Percentiles rank a stretch among this genome's conserved stretches.
phyloP scores from a whole-genome alignment of 176 grass and related monocot genomes.

The Musa acuminata region DNA sequence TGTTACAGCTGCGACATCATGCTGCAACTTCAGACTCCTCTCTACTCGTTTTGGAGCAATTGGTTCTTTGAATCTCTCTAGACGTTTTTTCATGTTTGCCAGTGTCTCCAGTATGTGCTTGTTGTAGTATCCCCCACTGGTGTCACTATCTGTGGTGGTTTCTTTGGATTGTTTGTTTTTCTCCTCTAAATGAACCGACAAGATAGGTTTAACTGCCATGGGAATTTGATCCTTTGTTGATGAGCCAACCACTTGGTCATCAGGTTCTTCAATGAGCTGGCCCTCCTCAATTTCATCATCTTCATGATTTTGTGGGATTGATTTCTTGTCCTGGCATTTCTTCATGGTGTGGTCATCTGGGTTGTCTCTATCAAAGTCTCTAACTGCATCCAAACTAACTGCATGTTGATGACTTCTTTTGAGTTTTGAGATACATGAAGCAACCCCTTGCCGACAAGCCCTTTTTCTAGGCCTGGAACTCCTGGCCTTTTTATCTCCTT shows the following conservation, averaged over 20 bases:
- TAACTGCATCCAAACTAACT: neutral
- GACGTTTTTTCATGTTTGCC: conserved; percentile 75
- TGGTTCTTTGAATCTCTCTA: conserved; percentile 70
- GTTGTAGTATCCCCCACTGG: conserved; percentile 21
- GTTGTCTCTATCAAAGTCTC: too few relatives aligned
- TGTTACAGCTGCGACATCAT: conserved; percentile 14
- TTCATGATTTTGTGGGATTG: conserved; percentile 20
- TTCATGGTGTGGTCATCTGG: conserved; percentile 5
- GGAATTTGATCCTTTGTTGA: conserved; percentile 22
- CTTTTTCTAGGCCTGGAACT: neutral
- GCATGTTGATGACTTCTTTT: neutral
- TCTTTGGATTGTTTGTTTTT: conserved; percentile 21
- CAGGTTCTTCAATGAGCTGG: conserved; percentile 41
- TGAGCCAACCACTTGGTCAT: conserved; percentile 10
- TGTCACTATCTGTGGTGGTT: conserved; percentile 9
- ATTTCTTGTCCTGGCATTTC: neutral
- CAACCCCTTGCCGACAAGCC: neutral
- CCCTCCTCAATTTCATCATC: conserved; percentile 56
- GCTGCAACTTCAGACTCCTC: conserved; percentile 16
- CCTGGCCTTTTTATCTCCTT: neutral
- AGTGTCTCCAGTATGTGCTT: conserved; percentile 49
- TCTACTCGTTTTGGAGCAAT: conserved; percentile 24
- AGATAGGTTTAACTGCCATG: conserved; percentile 27
- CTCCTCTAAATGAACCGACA: conserved; percentile 2
- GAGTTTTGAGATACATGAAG: neutral